These are phyloP conservation scores for Ascocoryne sarcoides DNA, from an alignment of 2,329 filamentous ascomycete species.

Conservation along the genomic window DNA sequence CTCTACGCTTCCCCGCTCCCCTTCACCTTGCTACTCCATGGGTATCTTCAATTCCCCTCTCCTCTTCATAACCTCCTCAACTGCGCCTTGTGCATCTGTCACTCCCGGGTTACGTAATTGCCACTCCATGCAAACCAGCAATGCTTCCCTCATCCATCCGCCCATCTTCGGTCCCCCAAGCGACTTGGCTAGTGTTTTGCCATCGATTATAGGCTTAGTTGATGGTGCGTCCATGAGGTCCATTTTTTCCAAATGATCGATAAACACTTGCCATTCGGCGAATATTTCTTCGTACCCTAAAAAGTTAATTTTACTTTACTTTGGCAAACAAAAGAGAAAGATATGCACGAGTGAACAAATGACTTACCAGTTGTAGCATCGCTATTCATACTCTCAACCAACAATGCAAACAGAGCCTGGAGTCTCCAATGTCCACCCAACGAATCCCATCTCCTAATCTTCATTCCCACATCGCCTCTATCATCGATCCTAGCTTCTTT, in stretches of 20 bases:
- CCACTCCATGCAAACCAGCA: conserved; percentile 78
- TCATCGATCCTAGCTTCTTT: conserved; percentile 38
- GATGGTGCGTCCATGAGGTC: conserved; percentile 49
- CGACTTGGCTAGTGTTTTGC: conserved; percentile 59
- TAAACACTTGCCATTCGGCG: conserved; percentile 43
- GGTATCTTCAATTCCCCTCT: conserved; percentile 25
- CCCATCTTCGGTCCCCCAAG: conserved; percentile 64
- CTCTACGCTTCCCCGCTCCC: too few relatives aligned
- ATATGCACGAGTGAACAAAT: neutral
- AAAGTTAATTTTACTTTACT: conserved; percentile 4
- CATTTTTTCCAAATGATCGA: conserved; percentile 45
- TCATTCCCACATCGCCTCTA: conserved; percentile 63
- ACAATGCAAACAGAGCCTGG: conserved; percentile 59
- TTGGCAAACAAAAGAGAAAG: neutral
- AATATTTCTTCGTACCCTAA: conserved; percentile 33
- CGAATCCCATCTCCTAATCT: conserved; percentile 61
- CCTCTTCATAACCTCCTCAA: conserved; percentile 47
- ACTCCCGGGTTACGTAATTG: conserved; percentile 71
- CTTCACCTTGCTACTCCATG: conserved; percentile 1
- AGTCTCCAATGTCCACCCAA: conserved; percentile 56
- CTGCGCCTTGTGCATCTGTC: conserved; percentile 47
- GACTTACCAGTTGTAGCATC: conserved; percentile 13
- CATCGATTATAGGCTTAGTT: conserved; percentile 61
- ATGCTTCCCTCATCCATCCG: conserved; percentile 73
- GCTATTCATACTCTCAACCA: conserved; percentile 50